Percentiles rank a stretch among this genome's conserved stretches.
phyloP scores from a whole-genome alignment of 495 filamentous ascomycete species.

The Hyaloscypha finlandica region DNA sequence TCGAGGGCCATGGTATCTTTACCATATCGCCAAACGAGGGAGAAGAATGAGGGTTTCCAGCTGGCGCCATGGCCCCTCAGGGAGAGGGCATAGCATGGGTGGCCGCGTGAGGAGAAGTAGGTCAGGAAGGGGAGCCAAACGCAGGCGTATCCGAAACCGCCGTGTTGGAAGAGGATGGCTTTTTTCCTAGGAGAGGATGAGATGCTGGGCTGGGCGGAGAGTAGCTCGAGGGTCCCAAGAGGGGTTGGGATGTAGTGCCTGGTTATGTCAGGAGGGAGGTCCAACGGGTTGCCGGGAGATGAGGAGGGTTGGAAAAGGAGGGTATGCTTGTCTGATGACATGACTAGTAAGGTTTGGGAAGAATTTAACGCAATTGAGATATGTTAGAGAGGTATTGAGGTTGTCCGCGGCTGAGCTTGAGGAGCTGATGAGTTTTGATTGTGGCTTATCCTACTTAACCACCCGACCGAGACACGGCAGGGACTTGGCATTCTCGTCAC shows the following conservation, averaged over 20 bases:
- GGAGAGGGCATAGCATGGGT: slow-evolving; percentile 51
- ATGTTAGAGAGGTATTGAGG: background rate
- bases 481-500: background rate
- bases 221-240: slow-evolving; percentile 43
- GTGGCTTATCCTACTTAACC: background rate
- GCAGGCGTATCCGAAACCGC: slow-evolving; percentile 50
- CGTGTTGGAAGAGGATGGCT: slow-evolving; percentile 46
- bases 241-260: slow-evolving; percentile 39
- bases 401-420: background rate
- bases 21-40: slow-evolving; percentile 40
- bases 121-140: slow-evolving; percentile 49
- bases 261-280: slow-evolving; percentile 35
- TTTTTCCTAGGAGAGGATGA: slow-evolving; percentile 17
- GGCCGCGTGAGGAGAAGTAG: slow-evolving; percentile 40
- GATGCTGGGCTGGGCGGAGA: slow-evolving; percentile 33
- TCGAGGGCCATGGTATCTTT: slow-evolving; percentile 46
- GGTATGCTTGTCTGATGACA: too few species aligned
- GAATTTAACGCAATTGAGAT: too few species aligned
- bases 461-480: background rate
- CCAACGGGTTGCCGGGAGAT: too few species aligned
- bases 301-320: too few species aligned
- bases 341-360: too few species aligned
- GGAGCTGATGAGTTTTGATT: background rate
- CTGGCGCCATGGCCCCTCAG: slow-evolving; percentile 51
- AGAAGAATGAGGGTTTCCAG: slow-evolving; percentile 43